phyloP scores from a whole-genome alignment of 805 yeast species.

The Sugiyamaella floridensis region DNA sequence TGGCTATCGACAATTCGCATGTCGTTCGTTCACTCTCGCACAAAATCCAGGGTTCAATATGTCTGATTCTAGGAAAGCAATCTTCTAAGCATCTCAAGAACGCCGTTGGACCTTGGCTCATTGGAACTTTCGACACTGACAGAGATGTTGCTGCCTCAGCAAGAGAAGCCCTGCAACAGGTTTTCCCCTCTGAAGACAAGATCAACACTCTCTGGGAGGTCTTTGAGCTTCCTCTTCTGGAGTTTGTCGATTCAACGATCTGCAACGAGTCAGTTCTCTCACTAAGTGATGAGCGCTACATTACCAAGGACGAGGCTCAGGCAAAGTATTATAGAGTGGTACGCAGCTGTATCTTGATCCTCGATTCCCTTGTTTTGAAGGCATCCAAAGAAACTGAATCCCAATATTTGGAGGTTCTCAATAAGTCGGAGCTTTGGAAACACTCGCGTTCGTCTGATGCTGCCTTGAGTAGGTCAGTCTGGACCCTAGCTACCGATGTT shows the following conservation, averaged over 20 bases:
- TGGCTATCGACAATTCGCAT: constrained; percentile 65
- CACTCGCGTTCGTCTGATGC: constrained; percentile 35
- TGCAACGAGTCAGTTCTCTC: constrained; percentile 53
- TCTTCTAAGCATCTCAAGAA: constrained; percentile 63
- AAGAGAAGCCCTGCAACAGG: constrained; percentile 37
- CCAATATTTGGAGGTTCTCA: constrained; percentile 32
- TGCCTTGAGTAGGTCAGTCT: constrained; percentile 37
- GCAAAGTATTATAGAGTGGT: constrained; percentile 57
- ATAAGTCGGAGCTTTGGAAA: constrained; percentile 41
- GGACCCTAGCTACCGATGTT: constrained; percentile 34
- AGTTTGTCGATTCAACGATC: constrained; percentile 46
- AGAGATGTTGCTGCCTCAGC: constrained; percentile 50
- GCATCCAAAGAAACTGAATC: constrained; percentile 2
- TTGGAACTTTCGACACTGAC: constrained; percentile 68
- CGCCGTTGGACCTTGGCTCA: constrained; percentile 64
- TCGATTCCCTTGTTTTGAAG: constrained; percentile 36
- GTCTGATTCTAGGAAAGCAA: constrained; percentile 45
- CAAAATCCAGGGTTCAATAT: constrained; percentile 52
- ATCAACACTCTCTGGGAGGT: constrained; percentile 55
- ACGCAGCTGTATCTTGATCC: constrained; percentile 39
- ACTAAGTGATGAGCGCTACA: constrained; percentile 67
- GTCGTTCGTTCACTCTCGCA: constrained; percentile 58
- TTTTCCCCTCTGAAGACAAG: constrained; percentile 51
- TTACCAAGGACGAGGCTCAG: constrained; percentile 56
- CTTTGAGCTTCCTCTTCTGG: constrained; percentile 50